Evolutionary conservation across 2,329 filamentous ascomycete genomes (phyloP).

Genomic region (Endothia cerciana): DNA sequence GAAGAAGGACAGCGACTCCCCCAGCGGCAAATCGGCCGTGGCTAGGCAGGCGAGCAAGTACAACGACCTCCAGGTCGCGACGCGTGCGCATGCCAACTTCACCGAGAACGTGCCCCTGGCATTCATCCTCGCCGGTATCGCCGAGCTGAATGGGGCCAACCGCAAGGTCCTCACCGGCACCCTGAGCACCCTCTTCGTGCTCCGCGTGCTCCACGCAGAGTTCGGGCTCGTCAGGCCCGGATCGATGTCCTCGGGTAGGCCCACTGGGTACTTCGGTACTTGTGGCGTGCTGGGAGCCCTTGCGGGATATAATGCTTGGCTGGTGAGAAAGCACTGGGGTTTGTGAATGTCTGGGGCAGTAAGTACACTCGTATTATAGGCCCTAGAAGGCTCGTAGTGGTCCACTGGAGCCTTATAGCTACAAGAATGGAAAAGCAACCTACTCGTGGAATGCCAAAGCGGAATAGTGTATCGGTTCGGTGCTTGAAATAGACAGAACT

Average conservation of each 20-base stretch:
- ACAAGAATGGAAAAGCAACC: neutral
- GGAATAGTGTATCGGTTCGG: too few species aligned
- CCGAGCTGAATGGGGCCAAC: constrained; percentile 40
- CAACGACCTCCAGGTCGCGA: constrained; percentile 35
- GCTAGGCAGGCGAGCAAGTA: constrained; percentile 18
- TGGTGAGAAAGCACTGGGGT: constrained; percentile 31
- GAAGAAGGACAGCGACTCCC: constrained; percentile 26
- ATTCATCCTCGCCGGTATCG: constrained; percentile 37
- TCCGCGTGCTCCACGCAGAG: constrained; percentile 37
- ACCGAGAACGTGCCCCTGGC: constrained; percentile 39
- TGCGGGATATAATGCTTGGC: constrained; percentile 37
- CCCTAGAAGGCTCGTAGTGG: neutral
- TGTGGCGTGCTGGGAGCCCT: constrained; percentile 34
- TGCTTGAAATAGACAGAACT: too few species aligned
- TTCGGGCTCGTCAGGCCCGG: constrained; percentile 33
- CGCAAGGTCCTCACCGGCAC: constrained; percentile 33
- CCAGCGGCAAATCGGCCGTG: constrained; percentile 24
- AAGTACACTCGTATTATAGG: neutral
- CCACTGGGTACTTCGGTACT: constrained; percentile 38
- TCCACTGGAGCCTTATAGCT: neutral
- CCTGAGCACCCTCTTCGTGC: constrained; percentile 35
- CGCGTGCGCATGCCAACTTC: constrained; percentile 38
- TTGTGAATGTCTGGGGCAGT: neutral
- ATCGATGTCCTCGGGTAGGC: constrained; percentile 34
- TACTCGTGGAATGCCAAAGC: too few species aligned